phyloP scores from a whole-genome alignment of 305 asterid genomes.

The Ajuga reptans region DNA sequence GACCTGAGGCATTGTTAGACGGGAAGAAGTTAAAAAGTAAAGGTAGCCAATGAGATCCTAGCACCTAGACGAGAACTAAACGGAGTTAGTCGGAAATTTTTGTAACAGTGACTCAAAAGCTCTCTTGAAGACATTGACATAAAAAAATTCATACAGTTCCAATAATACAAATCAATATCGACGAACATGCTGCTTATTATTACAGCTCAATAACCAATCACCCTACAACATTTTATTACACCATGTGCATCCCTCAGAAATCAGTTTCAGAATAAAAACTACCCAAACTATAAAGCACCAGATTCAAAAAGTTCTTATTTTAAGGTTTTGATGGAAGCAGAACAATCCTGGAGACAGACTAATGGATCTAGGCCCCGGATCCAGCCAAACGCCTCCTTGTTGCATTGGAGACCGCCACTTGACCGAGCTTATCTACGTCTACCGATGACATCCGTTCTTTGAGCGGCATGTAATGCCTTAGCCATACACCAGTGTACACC shows the following conservation, averaged over 20 bases:
- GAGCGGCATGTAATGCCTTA: conserved; percentile 63
- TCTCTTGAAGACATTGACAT: too few species aligned
- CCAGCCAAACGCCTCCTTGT: conserved; percentile 89
- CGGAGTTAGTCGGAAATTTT: too few species aligned
- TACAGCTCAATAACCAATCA: neutral
- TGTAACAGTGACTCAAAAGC: too few species aligned
- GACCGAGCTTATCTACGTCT: conserved; percentile 66
- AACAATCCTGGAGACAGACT: neutral
- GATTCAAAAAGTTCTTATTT: neutral
- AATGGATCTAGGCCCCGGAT: conserved; percentile 45
- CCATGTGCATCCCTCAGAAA: neutral
- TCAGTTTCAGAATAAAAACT: neutral
- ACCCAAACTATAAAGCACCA: neutral
- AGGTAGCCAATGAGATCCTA: too few species aligned
- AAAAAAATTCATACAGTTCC: neutral
- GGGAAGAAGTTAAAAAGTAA: too few species aligned
- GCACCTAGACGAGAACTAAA: too few species aligned
- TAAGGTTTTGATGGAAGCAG: neutral
- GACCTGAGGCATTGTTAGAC: too few species aligned
- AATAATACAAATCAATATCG: neutral
- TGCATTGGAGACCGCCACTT: conserved; percentile 80
- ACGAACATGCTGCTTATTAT: neutral
- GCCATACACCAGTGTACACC: conserved; percentile 95
- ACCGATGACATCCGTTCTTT: conserved; percentile 45
- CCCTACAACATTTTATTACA: conserved; percentile 13